Base-by-base conservation (phyloP, 495 filamentous ascomycete genomes). In the Hypoxylon lienhwacheense region DNA sequence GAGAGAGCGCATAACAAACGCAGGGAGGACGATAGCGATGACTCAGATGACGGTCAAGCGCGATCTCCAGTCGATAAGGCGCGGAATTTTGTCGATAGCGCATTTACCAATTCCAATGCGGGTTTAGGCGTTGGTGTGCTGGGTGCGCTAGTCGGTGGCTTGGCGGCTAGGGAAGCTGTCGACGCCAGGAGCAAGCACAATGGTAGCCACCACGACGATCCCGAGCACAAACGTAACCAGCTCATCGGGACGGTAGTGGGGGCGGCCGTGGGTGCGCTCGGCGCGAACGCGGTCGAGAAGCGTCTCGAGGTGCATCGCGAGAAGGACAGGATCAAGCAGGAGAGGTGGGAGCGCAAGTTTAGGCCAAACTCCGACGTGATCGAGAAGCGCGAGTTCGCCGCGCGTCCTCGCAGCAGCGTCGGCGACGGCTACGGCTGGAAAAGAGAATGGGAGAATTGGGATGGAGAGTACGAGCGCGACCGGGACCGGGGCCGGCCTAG, bases 221-320 rank as follows among this genome's bases (percentile, higher is more conserved):
- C 28, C 5, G 53, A 66, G 16, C 47, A 54, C 17, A 61, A 55
- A 41, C 60, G 62, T 29, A 67, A 59, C 49, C 63, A 66, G 43
- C 47, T 77, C 39, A 59, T 74, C 21, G 67, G 67, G 12, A 75
- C 75, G 5, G 56, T 75, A 7, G 66, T 77, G 1, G 75, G 75
- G 5, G 75, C 74, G 2, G 72, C 72, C 19, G 69, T 77, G 5
- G 75, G 73, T 4, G 75, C 73, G 47, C 47, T 77, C 25, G 72
- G 73, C 1, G 74, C 73, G 14, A 77, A 77, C 52, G 73, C 72
- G 8, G 61, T 77, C 32, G 74, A 74, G 69, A 71, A 70, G 61
- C 52, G 64, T 45, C 33, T 76, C 21, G 73, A 77, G 55, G 36
- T 40, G 7, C 45, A 52, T 8, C 54, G 64, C 26, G 63, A 55